These are phyloP conservation scores for Coprinellus micaceus DNA, from an alignment of 768 basidiomycete species.

Conservation along the genomic window DNA sequence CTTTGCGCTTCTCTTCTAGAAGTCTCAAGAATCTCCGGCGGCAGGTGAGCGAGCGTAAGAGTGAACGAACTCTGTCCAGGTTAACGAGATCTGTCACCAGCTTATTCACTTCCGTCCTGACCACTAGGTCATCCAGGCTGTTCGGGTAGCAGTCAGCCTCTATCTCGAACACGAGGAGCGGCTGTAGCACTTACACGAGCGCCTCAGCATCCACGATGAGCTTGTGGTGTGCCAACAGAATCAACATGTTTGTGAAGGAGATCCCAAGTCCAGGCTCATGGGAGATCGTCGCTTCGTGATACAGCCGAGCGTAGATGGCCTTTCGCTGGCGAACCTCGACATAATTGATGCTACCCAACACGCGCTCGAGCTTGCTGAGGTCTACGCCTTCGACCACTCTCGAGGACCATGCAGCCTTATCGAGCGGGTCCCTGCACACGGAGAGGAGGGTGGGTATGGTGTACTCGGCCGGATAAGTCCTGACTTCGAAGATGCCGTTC, in stretches of 20 bases:
- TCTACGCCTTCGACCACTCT: conserved; percentile 54
- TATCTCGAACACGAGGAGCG: background rate
- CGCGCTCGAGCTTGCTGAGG: conserved; percentile 52
- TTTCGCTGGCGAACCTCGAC: conserved; percentile 60
- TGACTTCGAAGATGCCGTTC: conserved; percentile 82
- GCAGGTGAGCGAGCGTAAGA: conserved; percentile 71
- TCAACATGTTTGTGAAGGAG: conserved; percentile 86
- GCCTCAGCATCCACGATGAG: conserved; percentile 88
- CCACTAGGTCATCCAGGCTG: conserved; percentile 80
- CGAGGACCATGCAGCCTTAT: conserved; percentile 29
- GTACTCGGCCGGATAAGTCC: conserved; percentile 74
- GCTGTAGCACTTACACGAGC: conserved; percentile 70
- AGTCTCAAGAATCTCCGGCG: conserved; percentile 63
- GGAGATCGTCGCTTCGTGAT: conserved; percentile 80
- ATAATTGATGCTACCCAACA: conserved; percentile 65
- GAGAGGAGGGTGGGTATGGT: conserved; percentile 58
- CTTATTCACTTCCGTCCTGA: conserved; percentile 70
- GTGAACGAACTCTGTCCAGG: conserved; percentile 76
- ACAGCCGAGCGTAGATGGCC: conserved; percentile 68
- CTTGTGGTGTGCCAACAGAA: conserved; percentile 86
- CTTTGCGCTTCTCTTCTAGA: conserved; percentile 36
- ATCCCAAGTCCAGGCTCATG: conserved; percentile 75
- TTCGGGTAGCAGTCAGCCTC: conserved; percentile 1
- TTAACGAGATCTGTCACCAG: conserved; percentile 82
- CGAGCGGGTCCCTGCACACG: conserved; percentile 37